Evolutionary conservation across 495 filamentous ascomycete species (phyloP), one percentile per base, ranked within the genome.

Genomic region (Echria macrotheca): DNA sequence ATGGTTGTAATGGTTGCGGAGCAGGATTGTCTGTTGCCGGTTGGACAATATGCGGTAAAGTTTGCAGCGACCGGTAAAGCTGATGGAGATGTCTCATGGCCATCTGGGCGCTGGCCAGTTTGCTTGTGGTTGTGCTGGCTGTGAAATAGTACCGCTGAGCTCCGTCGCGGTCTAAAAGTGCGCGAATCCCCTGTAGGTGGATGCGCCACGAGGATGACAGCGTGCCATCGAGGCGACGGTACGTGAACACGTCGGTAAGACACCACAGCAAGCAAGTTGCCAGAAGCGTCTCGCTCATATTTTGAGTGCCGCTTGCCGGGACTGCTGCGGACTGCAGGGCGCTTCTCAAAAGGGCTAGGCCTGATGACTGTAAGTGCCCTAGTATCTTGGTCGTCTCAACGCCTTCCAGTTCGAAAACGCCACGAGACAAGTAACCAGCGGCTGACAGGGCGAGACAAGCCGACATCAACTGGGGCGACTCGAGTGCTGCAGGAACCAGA

Each of bases 191-290:
- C 46, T 57, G 44, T 11, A 57, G 21, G 24, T 57, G 54, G 26
- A 57, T 53, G 29, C 54, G 44, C 54, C 54, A 57, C 12, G 54
- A 57, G 3, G 54, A 53, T 9, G 50, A 53, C 1, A 50, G 36
- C 1, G 45, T 46, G 29, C 31, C 54, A 14, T 57, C 36, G 23
- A 32, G 39, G 25, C 48, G 46, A 11, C 45, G 44, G 21, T 52
- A 57, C 24, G 54, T 44, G 23, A 57, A 57, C 7, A 57, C 50
- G 12, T 57, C 54, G n/a, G 45, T 44, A n/a, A 57, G 49, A 15
- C 54, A 57, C 54, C 54, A 57, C 40, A 57, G 35, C 1, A 57
- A 45, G 23, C 54, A 57, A 10, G 54, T 57, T 8, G 54, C 54
- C 15, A 57, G 45, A 39, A 57, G n/a, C 5, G 36, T 53, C 18